Evolutionary conservation across 2,329 filamentous ascomycete species (phyloP).

Genomic region (Aspergillus pseudoterreus): DNA sequence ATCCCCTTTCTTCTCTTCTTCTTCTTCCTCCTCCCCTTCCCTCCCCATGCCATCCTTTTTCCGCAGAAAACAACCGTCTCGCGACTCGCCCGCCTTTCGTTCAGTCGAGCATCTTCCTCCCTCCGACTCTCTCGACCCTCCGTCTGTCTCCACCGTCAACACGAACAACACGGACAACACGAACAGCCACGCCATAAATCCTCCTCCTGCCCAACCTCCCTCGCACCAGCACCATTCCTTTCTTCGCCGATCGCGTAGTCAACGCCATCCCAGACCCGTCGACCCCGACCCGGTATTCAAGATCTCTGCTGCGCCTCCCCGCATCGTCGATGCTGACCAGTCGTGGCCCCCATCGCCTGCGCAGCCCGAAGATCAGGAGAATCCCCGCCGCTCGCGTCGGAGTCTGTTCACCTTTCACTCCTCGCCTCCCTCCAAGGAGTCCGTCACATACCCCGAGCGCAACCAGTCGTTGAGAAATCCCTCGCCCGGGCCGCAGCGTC

Average conservation of each 20-base stretch:
- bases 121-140: conserved; percentile 4
- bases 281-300: conserved; percentile 2
- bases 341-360: conserved; percentile 13
- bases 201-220: background rate
- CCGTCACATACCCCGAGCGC: conserved; percentile 16
- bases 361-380: conserved; percentile 12
- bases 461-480: background rate
- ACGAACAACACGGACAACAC: background rate
- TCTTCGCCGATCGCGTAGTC: conserved; percentile 23
- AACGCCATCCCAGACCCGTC: conserved; percentile 17
- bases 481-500: conserved; percentile 4
- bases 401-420: conserved; percentile 21
- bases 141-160: conserved; percentile 13
- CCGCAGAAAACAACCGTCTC: conserved; percentile 14
- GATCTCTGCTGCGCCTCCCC: conserved; percentile 7
- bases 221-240: conserved; percentile 6
- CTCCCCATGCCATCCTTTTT: background rate
- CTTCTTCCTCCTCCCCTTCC: background rate
- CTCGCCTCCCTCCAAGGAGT: conserved; percentile 19
- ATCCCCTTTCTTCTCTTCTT: conserved; percentile 2
- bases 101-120: conserved; percentile 19
- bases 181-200: background rate
- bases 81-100: conserved; percentile 13
- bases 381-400: conserved; percentile 20
- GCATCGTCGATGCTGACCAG: conserved; percentile 23